Evolutionary conservation across 345 rosid genomes (phyloP).

Genomic region (Cardamine chenopodiifolia): DNA sequence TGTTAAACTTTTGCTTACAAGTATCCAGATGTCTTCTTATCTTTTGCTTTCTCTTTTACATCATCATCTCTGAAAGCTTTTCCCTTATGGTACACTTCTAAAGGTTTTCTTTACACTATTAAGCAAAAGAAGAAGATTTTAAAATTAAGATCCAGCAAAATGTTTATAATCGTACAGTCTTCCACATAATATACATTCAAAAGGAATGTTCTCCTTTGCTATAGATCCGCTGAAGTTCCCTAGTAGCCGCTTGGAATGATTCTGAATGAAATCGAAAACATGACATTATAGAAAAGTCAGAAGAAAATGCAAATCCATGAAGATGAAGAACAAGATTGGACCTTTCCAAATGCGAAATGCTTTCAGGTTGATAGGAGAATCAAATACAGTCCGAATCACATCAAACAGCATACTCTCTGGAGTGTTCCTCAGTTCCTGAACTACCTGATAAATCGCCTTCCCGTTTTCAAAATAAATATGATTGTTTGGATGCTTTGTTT

Average conservation of each 20-base stretch:
- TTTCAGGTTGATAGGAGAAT: conserved; percentile 88
- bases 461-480: conserved; percentile 93
- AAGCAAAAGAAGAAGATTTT: neutral
- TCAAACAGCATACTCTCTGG: conserved; percentile 76
- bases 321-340: conserved; percentile 19
- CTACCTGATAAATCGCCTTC: conserved; percentile 92
- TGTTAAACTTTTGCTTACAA: neutral
- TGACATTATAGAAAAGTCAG: neutral
- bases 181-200: conserved; percentile 27
- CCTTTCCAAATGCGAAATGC: conserved; percentile 96
- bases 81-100: neutral
- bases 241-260: conserved; percentile 89
- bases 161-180: neutral
- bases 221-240: conserved; percentile 85
- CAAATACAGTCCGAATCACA: conserved; percentile 72
- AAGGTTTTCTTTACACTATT: conserved; percentile 4
- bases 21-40: conserved; percentile 3
- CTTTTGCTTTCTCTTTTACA: conserved; percentile 1
- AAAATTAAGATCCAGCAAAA: conserved; percentile 29
- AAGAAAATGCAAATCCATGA: neutral
- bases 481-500: conserved; percentile 95
- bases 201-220: conserved; percentile 72
- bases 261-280: conserved; percentile 45
- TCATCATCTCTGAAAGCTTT: neutral
- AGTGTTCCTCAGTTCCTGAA: conserved; percentile 83